Conservation (phyloP, 257 asterid genomes). For the Salvia splendens region DNA sequence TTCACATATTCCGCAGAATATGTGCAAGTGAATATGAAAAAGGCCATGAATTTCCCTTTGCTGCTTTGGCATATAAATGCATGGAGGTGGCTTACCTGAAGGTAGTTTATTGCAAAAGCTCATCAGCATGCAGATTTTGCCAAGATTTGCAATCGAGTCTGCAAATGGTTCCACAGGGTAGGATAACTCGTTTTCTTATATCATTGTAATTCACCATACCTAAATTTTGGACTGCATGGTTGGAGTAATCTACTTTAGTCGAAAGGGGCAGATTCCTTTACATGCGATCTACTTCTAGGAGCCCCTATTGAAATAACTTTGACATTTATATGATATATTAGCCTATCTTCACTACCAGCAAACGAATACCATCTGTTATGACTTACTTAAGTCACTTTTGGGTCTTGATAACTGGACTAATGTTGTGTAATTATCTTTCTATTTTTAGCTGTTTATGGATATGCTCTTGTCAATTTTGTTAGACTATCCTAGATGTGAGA, state of each 20-base stretch:
- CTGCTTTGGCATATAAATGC: constrained; percentile 90
- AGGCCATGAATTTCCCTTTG: constrained; percentile 69
- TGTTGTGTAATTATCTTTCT: background rate
- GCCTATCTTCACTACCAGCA: background rate
- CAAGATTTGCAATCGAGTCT: constrained; percentile 67
- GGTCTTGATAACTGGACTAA: background rate
- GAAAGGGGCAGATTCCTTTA: background rate
- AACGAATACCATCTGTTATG: background rate
- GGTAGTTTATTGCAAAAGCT: constrained; percentile 70
- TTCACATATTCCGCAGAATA: constrained; percentile 52
- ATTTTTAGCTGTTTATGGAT: constrained; percentile 2
- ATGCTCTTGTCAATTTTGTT: constrained; percentile 11
- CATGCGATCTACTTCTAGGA: background rate
- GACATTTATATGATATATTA: background rate
- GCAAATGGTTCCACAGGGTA: constrained; percentile 79
- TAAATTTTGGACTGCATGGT: background rate
- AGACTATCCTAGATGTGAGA: constrained; percentile 3
- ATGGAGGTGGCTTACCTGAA: constrained; percentile 86
- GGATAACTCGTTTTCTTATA: constrained; percentile 11
- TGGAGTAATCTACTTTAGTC: background rate
- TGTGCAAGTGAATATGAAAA: constrained; percentile 78
- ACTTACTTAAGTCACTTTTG: background rate
- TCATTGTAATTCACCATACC: background rate
- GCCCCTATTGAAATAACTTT: background rate
- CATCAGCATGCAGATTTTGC: constrained; percentile 48